Conservation (phyloP, 2,329 filamentous ascomycete genomes). For the Aspergillus arachidicola region DNA sequence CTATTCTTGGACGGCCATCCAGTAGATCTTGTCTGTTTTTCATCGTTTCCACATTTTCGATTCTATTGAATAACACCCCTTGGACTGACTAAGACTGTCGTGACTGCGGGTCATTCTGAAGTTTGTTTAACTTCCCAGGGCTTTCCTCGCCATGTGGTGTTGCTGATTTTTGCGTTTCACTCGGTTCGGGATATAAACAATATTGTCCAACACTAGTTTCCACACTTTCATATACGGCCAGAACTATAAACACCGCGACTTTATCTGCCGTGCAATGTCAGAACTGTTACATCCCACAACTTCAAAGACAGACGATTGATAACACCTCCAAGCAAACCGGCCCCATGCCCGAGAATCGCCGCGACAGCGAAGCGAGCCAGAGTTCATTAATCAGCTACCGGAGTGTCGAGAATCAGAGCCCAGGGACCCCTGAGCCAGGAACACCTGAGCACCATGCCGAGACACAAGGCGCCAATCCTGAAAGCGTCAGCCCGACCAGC, state of each 20-base stretch:
- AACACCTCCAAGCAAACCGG: neutral
- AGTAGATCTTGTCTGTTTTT: neutral
- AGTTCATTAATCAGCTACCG: conserved; percentile 14
- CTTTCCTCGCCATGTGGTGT: neutral
- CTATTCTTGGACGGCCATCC: neutral
- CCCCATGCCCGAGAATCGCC: conserved; percentile 4
- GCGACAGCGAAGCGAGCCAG: conserved; percentile 6
- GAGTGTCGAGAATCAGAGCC: neutral
- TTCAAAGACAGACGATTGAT: neutral
- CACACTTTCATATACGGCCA: neutral
- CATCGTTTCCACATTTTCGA: neutral
- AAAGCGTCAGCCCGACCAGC: neutral
- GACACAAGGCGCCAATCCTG: too few species aligned
- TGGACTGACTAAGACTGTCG: neutral
- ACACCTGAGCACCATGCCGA: neutral
- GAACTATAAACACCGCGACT: neutral
- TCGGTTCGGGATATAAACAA: neutral
- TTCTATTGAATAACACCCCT: neutral
- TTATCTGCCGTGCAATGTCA: neutral
- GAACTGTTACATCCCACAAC: too few species aligned
- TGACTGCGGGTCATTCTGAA: neutral
- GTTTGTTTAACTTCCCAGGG: neutral
- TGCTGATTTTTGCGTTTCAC: neutral
- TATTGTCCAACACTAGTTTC: neutral
- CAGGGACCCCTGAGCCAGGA: neutral